Evolutionary conservation across 179 eudicot genomes (phyloP).

Genomic region (Drosera spatulata): DNA sequence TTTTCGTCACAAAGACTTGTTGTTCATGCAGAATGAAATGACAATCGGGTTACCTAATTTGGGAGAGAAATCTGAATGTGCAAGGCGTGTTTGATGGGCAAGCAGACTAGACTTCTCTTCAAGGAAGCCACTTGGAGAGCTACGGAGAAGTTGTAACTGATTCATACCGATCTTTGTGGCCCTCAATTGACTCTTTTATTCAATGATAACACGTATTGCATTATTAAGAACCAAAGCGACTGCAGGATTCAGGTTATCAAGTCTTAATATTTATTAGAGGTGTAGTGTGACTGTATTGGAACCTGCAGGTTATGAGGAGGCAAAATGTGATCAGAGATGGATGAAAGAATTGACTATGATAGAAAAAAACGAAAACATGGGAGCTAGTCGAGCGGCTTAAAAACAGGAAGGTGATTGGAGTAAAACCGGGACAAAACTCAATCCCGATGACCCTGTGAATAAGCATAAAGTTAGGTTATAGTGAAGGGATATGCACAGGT

Average conservation of each 20-base stretch:
- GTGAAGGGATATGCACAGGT: constrained; percentile 1
- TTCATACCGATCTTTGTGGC: constrained; percentile 8
- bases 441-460: not conserved
- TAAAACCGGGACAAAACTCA: constrained; percentile 2
- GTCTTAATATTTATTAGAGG: constrained; percentile 7
- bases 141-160: constrained; percentile 7
- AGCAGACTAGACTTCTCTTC: not conserved
- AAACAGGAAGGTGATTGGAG: constrained; percentile 5
- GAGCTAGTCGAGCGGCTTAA: constrained; percentile 2
- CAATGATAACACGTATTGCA: constrained; percentile 1
- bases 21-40: too few relatives aligned
- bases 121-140: constrained; percentile 8
- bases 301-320: constrained; percentile 10
- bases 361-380: constrained; percentile 7
- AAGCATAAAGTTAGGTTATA: not conserved
- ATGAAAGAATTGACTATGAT: constrained; percentile 5
- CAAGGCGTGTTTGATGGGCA: too few relatives aligned
- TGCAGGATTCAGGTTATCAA: not conserved
- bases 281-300: constrained; percentile 9
- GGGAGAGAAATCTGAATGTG: too few relatives aligned
- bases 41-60: too few relatives aligned
- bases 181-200: constrained; percentile 8
- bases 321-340: constrained; percentile 2
- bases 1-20: too few relatives aligned
- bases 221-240: not conserved